phyloP scores from a whole-genome alignment of 352 stramenopile genomes.

The Pythium oligandrum region DNA sequence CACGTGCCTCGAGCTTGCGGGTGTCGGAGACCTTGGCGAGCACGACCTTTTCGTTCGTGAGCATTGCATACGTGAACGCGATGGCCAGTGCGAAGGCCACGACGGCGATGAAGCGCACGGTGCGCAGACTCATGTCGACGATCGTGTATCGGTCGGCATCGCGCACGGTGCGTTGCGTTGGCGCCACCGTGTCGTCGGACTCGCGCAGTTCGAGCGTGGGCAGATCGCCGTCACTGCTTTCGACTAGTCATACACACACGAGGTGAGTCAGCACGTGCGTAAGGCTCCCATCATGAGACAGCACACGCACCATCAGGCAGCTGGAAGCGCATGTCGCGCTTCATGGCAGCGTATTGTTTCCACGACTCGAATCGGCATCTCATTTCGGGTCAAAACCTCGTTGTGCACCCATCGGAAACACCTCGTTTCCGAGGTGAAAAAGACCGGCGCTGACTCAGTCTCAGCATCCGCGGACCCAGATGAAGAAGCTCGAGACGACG shows the following conservation, averaged over 20 bases:
- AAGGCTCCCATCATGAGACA: not conserved
- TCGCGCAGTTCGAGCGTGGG: constrained; percentile 5
- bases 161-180: not conserved
- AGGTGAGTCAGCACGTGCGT: too few species aligned
- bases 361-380: too few species aligned
- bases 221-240: constrained; percentile 2
- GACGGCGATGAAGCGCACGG: constrained; percentile 35
- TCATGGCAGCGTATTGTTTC: not conserved
- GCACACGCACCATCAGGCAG: constrained; percentile 11
- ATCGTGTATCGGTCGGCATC: constrained; percentile 42
- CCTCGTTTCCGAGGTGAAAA: not conserved
- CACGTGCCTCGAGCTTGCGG: constrained; percentile 11
- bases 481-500: too few species aligned
- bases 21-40: constrained; percentile 4
- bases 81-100: constrained; percentile 26
- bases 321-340: constrained; percentile 10
- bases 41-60: constrained; percentile 34
- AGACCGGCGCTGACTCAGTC: not conserved
- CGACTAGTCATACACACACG: too few species aligned
- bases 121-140: constrained; percentile 49
- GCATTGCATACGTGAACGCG: constrained; percentile 34
- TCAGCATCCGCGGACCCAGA: too few species aligned
- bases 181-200: constrained; percentile 5
- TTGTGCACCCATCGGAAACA: too few species aligned
- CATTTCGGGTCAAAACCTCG: too few species aligned